Base-by-base conservation (phyloP, 192 early-diverging fungal genomes). In the Coemansia sp. region DNA sequence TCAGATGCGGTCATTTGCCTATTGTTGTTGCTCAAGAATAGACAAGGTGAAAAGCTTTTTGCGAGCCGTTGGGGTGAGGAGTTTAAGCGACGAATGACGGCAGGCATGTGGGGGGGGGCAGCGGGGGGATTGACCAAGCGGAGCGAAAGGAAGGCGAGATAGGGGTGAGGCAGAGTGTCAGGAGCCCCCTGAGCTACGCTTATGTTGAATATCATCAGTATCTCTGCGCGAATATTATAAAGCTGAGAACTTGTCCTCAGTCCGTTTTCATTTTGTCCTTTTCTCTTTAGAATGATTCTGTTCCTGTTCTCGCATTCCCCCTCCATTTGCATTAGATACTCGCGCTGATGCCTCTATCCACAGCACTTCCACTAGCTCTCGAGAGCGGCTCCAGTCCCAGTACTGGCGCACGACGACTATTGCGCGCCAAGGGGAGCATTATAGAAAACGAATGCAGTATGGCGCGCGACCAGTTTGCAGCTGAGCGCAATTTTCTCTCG, bases 381-480 rank as follows among this genome's bases (percentile, higher is more conserved):
- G 39, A 68, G 15, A 70, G 55, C 36, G 48, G 31, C 17, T 27
- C 68, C 17, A 50, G 29, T 21, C 17, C 23, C 31, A 58, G 29
- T 6, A n/a, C 45, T 27, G 19, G n/a, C 19, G 17, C 57, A 10
- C 23, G n/a, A n/a, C 45, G 39, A 32, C 67, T 61, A 3, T 44
- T 36, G 11, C 59, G n/a, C 19, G 53, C 48, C 41, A 62, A 70
- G 34, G 45, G 62, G 8, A 62, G 61, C 3, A 66, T 74, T 3
- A 68, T 82, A 9, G 71, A 73, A 3, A 82, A 82, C 59, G 79
- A 82, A 15, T 48, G 62, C 72, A 82, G 79, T 59, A 76, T 82
- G 75, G 79, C 79, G 15, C 74, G 79, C 31, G 79, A 82, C 66
- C 79, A 82, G 62, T 77, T 82, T 71, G 79, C 79, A 0, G 68